Base-by-base conservation (phyloP, 2,329 filamentous ascomycete species). In the Allantophomopsis lycopodina region DNA sequence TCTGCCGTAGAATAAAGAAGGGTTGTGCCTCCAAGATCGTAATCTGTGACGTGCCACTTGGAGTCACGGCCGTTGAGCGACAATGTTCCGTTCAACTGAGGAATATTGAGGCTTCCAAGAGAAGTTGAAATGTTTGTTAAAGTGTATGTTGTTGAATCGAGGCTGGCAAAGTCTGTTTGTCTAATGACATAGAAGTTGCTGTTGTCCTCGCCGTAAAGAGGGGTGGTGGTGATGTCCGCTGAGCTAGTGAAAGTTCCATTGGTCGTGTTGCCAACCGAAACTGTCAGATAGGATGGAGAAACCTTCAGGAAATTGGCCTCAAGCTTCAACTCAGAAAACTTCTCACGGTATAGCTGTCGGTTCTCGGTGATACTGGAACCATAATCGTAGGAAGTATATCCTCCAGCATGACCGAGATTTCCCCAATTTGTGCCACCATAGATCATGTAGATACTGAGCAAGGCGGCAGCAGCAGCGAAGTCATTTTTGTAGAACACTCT, bases 341-440 rank as follows among this genome's bases (percentile, higher is more conserved):
- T 89, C 53, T 87, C 81, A 2, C 82, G 70, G 20, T 67, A 60
- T 3, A 89, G 63, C 1, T 69, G 69, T 17, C 83, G 69, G 33
- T 83, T 76, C 52, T 91, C 84, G 1, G 69, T 67, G 39, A 89
- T 84, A 6, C 67, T 62, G 4, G 75, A 65, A 5, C 71, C 68
- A 38, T 73, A 74, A 43, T 74, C 70, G 36, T 73, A 72, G 0
- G 66, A 70, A 0, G 71, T 76, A 44, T 78, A 78, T 2, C 69
- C 75, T 10, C 75, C 77, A 46, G 78, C 68, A 47, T 85, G 74
- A 0, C 83, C 80, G 4, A 85, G 57, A 45, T 86, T 88, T 0
- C 83, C 83, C 84, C 83, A 89, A 53, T 89, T 91, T 0, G 83
- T 88, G 5, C 83, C 84, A 12, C 84, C 84, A 47, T 70, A 47